Conservation (phyloP, 129 eudicot genomes). For the Flaveria brownii region DNA sequence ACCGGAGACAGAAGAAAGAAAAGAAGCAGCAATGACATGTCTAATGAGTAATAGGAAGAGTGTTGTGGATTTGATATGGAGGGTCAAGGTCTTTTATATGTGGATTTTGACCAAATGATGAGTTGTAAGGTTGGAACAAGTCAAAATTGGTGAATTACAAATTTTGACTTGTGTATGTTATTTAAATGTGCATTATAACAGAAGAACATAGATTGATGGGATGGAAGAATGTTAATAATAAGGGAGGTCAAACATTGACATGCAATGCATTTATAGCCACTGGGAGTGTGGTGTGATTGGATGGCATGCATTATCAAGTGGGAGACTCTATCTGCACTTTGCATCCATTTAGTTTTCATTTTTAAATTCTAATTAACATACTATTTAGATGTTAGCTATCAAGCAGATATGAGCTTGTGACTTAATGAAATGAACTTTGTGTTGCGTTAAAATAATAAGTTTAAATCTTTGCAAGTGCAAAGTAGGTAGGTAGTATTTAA, state of each 20-base stretch:
- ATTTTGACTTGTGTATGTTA: slow-evolving; percentile 13
- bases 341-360: not conserved
- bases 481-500: too few relatives aligned
- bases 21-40: slow-evolving; percentile 31
- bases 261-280: slow-evolving; percentile 14
- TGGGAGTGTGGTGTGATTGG: not conserved
- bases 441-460: too few relatives aligned
- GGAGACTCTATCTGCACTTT: not conserved
- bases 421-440: too few relatives aligned
- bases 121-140: slow-evolving; percentile 13
- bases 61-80: not conserved
- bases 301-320: slow-evolving; percentile 18
- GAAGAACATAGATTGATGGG: too few relatives aligned
- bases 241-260: not conserved
- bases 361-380: not conserved
- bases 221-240: not conserved
- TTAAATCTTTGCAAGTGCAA: too few relatives aligned
- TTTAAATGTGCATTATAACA: too few relatives aligned
- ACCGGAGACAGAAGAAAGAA: slow-evolving; percentile 26
- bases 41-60: not conserved
- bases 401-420: too few relatives aligned
- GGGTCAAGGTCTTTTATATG: slow-evolving; percentile 13
- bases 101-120: slow-evolving; percentile 15
- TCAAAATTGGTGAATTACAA: slow-evolving; percentile 26
- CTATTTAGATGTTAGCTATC: too few relatives aligned